Evolutionary conservation across 495 filamentous ascomycete species (phyloP).

Genomic region (Xylaria palmicola): DNA sequence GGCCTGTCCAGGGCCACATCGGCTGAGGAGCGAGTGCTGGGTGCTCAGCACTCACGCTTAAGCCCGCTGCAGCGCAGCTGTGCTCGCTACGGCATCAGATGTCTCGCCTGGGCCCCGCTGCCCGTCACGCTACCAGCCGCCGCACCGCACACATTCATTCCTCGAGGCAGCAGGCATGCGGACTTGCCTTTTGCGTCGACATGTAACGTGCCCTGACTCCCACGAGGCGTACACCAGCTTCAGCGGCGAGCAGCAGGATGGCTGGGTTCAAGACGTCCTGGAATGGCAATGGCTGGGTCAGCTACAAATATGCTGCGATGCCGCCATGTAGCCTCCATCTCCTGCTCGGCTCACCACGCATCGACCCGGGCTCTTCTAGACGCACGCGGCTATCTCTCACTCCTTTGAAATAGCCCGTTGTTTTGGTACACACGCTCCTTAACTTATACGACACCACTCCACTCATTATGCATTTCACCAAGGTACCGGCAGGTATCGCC

Average conservation of each 20-base stretch:
- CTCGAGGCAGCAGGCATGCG: background rate
- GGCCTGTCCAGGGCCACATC: background rate
- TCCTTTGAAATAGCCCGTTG: conserved; percentile 11
- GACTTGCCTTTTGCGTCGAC: conserved; percentile 20
- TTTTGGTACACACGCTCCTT: conserved; percentile 22
- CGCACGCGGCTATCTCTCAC: conserved; percentile 1
- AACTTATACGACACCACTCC: conserved; percentile 6
- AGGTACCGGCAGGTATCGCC: conserved; percentile 28
- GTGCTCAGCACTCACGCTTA: background rate
- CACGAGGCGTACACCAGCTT: conserved; percentile 7
- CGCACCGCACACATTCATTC: background rate
- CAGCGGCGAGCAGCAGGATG: background rate
- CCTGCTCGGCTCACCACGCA: background rate
- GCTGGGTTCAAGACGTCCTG: background rate
- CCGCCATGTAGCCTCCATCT: conserved; percentile 13
- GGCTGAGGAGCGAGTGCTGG: background rate
- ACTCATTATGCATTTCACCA: conserved; percentile 30
- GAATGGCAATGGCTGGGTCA: background rate
- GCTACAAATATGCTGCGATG: conserved; percentile 21
- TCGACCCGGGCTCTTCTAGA: background rate
- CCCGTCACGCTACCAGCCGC: background rate
- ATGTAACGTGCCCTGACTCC: conserved; percentile 33
- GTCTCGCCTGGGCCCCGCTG: conserved; percentile 1
- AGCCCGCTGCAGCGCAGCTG: background rate
- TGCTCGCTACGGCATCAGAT: conserved; percentile 4